Evolutionary conservation across 169 alveolate genomes (phyloP), one percentile per base, ranked within the genome.

Genomic region (Eimeria praecox): DNA sequence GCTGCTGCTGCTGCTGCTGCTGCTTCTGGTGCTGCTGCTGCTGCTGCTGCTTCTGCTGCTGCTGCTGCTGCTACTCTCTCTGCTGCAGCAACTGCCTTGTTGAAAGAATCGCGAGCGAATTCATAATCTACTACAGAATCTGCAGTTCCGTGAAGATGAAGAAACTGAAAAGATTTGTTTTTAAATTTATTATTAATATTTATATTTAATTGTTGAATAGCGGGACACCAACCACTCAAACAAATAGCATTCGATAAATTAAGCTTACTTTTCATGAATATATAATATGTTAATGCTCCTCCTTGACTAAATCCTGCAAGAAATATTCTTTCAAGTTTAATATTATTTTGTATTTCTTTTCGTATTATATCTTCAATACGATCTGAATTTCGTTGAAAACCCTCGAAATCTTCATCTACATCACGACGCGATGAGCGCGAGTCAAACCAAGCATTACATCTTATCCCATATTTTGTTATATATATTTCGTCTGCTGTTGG

Each of bases 271-370:
- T 35, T 42, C 80, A 94, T 30, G 38, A 64, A 69, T 0, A 44
- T 52, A 33, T 54, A 59, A 69, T 94, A 94, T 24, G 96, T 71
- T 69, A 94, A 42, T 35, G 96, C 96, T 1, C 87, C 96, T 16
- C 96, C 96, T 66, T 94, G 96, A 56, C 96, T 82, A 77, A 94
- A 94, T 4, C 96, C 96, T 12, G 77, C 96, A 30, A 94, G 62
- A 38, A 94, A 3, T 2, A 83, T 83, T 3, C 94, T 42, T 24
- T 24, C n/a, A 44, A 94, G 96, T 10, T 52, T 20, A 22, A 94
- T 52, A 22, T 33, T 52, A 6, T 73, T 64, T 44, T 40, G 85
- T 24, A 83, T n/a, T 82, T 94, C 96, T 33, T 33, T 52, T 52
- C 38, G 46, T n/a, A 94, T 40, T 18, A 94, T 82, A 30, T 33